A percentile compares a stretch with the other conserved stretches of the same genome.
phyloP scores from a whole-genome alignment of 2,329 filamentous ascomycete species.

The Pseudogymnoascus sp. region DNA sequence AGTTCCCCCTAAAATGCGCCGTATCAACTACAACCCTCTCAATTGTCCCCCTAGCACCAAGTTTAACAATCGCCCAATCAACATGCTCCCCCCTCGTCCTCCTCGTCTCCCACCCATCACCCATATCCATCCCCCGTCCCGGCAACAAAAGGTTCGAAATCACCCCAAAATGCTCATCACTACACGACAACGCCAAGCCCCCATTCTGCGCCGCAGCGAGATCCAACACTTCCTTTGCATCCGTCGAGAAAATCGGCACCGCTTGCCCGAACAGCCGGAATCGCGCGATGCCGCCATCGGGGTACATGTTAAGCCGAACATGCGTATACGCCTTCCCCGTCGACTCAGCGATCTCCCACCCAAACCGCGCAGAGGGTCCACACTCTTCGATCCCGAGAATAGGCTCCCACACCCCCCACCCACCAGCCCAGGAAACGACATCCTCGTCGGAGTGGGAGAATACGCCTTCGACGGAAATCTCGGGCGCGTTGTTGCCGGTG shows the following conservation, averaged over 20 bases:
- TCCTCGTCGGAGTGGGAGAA: no score
- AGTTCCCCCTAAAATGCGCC: slow-evolving; percentile 78
- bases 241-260: slow-evolving; percentile 67
- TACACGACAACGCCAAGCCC: slow-evolving; percentile 67
- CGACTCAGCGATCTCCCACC: no score
- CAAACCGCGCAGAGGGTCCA: no score
- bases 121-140: slow-evolving; percentile 76
- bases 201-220: slow-evolving; percentile 74
- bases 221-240: slow-evolving; percentile 62
- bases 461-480: no score
- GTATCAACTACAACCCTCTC: slow-evolving; percentile 70
- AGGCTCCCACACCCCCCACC: no score
- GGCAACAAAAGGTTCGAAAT: slow-evolving; percentile 76
- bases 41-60: slow-evolving; percentile 60
- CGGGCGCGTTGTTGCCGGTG: no score
- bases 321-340: no score
- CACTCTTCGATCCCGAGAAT: no score
- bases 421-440: no score
- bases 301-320: no score
- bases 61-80: slow-evolving; percentile 73
- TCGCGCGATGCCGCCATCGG: no score
- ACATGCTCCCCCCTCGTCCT: slow-evolving; percentile 67
- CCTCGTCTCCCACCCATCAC: slow-evolving; percentile 81
- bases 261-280: slow-evolving; percentile 59
- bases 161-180: slow-evolving; percentile 77